These are phyloP conservation scores for Butyriboletus loyo DNA, from an alignment of 768 basidiomycete genomes.

Conservation along the genomic window DNA sequence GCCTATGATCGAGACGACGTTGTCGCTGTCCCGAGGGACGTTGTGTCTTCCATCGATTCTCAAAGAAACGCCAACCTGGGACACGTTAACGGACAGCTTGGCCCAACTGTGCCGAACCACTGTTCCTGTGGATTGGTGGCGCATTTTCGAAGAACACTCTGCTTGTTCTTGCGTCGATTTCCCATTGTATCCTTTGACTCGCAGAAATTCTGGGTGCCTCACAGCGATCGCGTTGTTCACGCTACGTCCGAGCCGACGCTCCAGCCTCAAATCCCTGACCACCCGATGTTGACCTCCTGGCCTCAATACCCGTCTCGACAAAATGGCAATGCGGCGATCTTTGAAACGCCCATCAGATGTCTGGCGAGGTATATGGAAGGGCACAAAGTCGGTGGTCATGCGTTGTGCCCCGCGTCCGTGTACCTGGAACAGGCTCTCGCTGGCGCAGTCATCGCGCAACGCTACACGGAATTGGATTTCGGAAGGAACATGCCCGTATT, in stretches of 20 bases:
- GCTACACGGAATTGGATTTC: slow-evolving; percentile 31
- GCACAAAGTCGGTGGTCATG: slow-evolving; percentile 53
- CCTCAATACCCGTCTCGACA: slow-evolving; percentile 38
- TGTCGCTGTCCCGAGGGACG: slow-evolving; percentile 28
- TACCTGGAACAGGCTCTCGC: slow-evolving; percentile 57
- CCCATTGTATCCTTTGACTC: slow-evolving; percentile 64
- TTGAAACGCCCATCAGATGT: slow-evolving; percentile 49
- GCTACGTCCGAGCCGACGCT: slow-evolving; percentile 1
- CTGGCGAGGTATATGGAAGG: slow-evolving; percentile 49
- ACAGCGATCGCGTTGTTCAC: slow-evolving; percentile 26
- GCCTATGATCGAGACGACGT: slow-evolving; percentile 48
- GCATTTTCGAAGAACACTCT: slow-evolving; percentile 46
- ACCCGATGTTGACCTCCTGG: slow-evolving; percentile 41
- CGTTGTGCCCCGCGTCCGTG: slow-evolving; percentile 65
- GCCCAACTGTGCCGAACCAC: slow-evolving; percentile 45
- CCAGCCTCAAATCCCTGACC: slow-evolving; percentile 19
- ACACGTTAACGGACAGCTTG: slow-evolving; percentile 44
- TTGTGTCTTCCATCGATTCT: slow-evolving; percentile 51
- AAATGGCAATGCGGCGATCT: slow-evolving; percentile 40
- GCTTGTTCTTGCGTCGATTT: slow-evolving; percentile 45
- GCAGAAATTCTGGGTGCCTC: slow-evolving; percentile 56
- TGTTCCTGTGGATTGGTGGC: slow-evolving; percentile 52
- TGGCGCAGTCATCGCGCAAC: slow-evolving; percentile 38
- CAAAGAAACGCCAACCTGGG: slow-evolving; percentile 43
- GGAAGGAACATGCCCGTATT: slow-evolving; percentile 38